These are phyloP conservation scores for Vinca minor DNA, from an alignment of 257 asterid genomes.

Conservation along the genomic window DNA sequence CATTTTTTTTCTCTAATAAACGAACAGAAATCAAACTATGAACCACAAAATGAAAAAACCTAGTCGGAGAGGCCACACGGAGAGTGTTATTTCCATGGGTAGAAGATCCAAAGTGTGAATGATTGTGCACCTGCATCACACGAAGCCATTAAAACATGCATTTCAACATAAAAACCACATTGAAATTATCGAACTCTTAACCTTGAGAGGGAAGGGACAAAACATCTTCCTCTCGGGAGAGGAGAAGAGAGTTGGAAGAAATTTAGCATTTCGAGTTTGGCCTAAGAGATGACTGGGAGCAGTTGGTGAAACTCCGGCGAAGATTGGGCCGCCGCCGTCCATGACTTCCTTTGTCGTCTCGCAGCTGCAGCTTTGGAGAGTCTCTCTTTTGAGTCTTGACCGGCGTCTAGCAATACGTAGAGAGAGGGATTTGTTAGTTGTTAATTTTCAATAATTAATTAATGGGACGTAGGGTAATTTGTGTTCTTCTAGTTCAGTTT, in stretches of 20 bases:
- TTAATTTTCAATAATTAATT: too few species aligned
- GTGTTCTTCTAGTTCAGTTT: too few species aligned
- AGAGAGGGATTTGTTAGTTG: too few species aligned
- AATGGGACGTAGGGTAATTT: background rate
- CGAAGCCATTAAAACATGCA: background rate
- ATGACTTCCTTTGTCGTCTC: background rate
- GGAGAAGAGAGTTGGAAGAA: slow-evolving; percentile 14
- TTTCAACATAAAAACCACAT: background rate
- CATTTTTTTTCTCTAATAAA: background rate
- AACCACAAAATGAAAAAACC: slow-evolving; percentile 20
- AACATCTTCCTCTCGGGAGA: slow-evolving; percentile 12
- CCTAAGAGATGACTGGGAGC: background rate
- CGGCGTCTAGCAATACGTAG: too few species aligned
- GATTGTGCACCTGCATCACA: slow-evolving; percentile 24
- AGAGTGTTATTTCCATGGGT: slow-evolving; percentile 21
- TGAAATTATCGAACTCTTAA: background rate
- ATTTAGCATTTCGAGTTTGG: slow-evolving; percentile 1
- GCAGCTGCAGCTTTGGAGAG: background rate
- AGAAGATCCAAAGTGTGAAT: slow-evolving; percentile 25
- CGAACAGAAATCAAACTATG: background rate
- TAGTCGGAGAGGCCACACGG: slow-evolving; percentile 45
- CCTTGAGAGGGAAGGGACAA: slow-evolving; percentile 23
- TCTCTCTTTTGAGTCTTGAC: background rate
- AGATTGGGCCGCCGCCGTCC: slow-evolving; percentile 6
- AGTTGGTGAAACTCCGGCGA: background rate